Base-by-base conservation (phyloP, 1,284 basidiomycete species). In the Sporisorium scitamineum region DNA sequence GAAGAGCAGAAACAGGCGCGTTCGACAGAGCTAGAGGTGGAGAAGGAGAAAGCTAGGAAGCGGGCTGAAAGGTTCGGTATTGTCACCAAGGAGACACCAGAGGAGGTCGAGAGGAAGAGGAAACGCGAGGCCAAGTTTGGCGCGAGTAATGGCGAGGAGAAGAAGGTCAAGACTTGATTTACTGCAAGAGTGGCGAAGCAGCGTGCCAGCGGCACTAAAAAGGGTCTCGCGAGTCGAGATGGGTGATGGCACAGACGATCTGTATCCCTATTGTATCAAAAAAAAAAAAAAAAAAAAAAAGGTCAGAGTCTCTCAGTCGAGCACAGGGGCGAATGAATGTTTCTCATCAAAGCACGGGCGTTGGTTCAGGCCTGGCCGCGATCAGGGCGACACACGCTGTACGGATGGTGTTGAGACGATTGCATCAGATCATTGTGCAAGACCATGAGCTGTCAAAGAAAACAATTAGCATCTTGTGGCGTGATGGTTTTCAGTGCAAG, bases 31-130 rank as follows among this genome's bases (percentile, higher is more conserved):
- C 24, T 74, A 41, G 61, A 78, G 22, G 78, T 55, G 32, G 80
- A 83, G 53, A 67, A 47, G 57, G 74, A 67, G 56, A 78, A 66
- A 57, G 69, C 66, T 2, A 60, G 66, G 39, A 76, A 64, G 24
- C 62, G 81, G 1, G 80, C 80, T 0, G 79, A 83, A 59, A 68
- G 81, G 13, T 83, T 83, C 48, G 81, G 81, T 0, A 6, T 80
- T 14, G 42, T 24, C 7, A 29, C 16, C 9, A 26, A 26, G 26
- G 31, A 39, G 5, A 8, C 13, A 8, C 16, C 13, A 5, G 50
- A 22, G 7, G 78, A 78, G 26, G 73, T 65, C 27, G 75, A 79
- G 31, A 70, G 58, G 55, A 81, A 80, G 65, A 64, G 69, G 24
- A 65, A 69, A 37, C 42, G 79, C 13, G 65, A 53, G 2, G 50